phyloP scores from a whole-genome alignment of 2,329 filamentous ascomycete species.

The Daldinia sp. region DNA sequence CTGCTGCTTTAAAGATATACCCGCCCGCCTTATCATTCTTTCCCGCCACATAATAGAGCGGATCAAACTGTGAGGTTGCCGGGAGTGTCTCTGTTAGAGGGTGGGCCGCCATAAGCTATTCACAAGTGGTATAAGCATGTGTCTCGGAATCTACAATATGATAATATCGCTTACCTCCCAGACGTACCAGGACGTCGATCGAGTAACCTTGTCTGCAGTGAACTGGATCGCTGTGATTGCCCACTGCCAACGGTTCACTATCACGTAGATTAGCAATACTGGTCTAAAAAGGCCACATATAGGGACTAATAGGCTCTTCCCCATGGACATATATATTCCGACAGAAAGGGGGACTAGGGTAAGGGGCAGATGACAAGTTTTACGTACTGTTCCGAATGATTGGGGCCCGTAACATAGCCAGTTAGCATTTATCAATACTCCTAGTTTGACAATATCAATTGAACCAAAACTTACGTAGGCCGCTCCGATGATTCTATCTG shows the following conservation, averaged over 20 bases:
- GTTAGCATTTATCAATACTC: not conserved
- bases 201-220: constrained; percentile 57
- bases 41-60: constrained; percentile 61
- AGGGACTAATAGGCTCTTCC: not conserved
- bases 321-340: not conserved
- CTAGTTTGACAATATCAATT: not conserved
- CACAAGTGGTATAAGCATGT: not conserved
- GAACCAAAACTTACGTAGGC: constrained; percentile 51
- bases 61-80: constrained; percentile 52
- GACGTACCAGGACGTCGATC: constrained; percentile 59
- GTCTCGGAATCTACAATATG: not conserved
- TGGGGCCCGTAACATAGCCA: constrained; percentile 47
- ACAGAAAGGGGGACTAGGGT: not conserved
- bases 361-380: not conserved
- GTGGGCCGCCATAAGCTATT: constrained; percentile 55
- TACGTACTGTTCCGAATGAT: constrained; percentile 53
- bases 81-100: constrained; percentile 58
- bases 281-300: not conserved
- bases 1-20: constrained; percentile 60
- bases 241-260: constrained; percentile 60
- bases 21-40: constrained; percentile 52
- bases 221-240: constrained; percentile 60
- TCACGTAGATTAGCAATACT: constrained; percentile 1
- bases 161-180: constrained; percentile 49
- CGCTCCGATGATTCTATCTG: constrained; percentile 63